Base-by-base conservation (phyloP, 2,329 filamentous ascomycete species). In the Botryotinia globosa region DNA sequence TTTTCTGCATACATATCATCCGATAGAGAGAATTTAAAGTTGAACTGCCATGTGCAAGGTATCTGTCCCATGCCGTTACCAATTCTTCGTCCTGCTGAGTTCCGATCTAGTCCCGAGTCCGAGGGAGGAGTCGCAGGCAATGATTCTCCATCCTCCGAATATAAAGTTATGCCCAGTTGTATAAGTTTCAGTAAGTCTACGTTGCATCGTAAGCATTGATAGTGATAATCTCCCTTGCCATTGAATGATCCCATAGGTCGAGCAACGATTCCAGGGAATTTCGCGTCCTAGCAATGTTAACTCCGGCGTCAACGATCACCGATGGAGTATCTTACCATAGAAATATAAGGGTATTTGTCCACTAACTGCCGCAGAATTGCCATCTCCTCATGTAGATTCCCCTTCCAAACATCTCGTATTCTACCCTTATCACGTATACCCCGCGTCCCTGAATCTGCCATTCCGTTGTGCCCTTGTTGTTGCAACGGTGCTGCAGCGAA, bases 101-200 rank as follows among this genome's bases (percentile, higher is more conserved):
- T 85, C 82, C 74, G 84, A 84, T 71, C 85, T 82, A 74, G 88
- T 80, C 72, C 74, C 71, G 62, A 76, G 62, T 76, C 78, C 73
- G 69, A 77, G 44, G 85, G 84, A 91, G 89, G 74, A 51, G 74
- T 74, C 18, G 92, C 86, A 4, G 94, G 93, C 1, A 94, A 93
- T 2, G 94, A 89, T 77, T 98, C 93, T 74, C 96, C 96, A 74
- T 97, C 91, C 74, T 94, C 88, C 75, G 94, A 94, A 85, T 98
- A 98, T 25, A 99, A 85, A 4, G 95, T 97, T 78, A 99, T 91
- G 73, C 96, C 96, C 73, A 99, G 91, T 82, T 99, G 96, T 76
- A 99, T 98, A 77, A 98, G 94, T 82, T 97, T 98, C 79, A 99
- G 89, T 80, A 99, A 90, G 81, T 99, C 96, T 79, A 99, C 96